Evolutionary conservation across 1,284 basidiomycete species (phyloP).

Genomic region (Malassezia equina): DNA sequence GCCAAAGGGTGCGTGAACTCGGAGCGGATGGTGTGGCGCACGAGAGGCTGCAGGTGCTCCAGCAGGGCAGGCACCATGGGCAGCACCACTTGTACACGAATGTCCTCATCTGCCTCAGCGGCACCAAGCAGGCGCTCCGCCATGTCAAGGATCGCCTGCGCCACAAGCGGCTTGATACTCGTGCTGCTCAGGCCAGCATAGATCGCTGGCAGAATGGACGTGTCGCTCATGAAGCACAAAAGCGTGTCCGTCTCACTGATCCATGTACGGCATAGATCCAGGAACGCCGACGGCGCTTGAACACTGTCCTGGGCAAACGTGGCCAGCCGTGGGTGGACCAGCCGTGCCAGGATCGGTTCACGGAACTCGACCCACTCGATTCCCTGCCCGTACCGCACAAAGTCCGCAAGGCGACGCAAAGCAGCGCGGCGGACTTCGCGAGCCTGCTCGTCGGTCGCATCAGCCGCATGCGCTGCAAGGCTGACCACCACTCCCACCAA

Average conservation of each 20-base stretch:
- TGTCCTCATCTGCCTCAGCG: not conserved
- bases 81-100: conserved; percentile 53
- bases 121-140: conserved; percentile 60
- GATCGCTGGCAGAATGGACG: conserved; percentile 62
- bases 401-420: conserved; percentile 74
- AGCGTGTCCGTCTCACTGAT: conserved; percentile 58
- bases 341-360: conserved; percentile 57
- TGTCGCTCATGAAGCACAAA: conserved; percentile 64
- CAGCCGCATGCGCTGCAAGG: conserved; percentile 30
- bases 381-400: conserved; percentile 57
- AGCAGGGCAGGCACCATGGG: conserved; percentile 71
- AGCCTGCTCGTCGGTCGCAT: conserved; percentile 16
- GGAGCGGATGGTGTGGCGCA: conserved; percentile 19
- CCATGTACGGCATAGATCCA: conserved; percentile 79
- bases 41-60: conserved; percentile 56
- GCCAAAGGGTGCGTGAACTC: conserved; percentile 56
- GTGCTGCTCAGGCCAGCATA: conserved; percentile 70
- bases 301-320: conserved; percentile 74
- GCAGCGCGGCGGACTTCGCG: conserved; percentile 60
- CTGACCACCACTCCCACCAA: conserved; percentile 32
- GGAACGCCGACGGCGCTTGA: conserved; percentile 76
- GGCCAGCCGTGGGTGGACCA: conserved; percentile 73
- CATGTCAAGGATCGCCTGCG: conserved; percentile 74
- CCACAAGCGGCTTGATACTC: conserved; percentile 76
- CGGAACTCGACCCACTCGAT: conserved; percentile 73